phyloP scores from a whole-genome alignment of 345 rosid species.

The Isatis tinctoria region DNA sequence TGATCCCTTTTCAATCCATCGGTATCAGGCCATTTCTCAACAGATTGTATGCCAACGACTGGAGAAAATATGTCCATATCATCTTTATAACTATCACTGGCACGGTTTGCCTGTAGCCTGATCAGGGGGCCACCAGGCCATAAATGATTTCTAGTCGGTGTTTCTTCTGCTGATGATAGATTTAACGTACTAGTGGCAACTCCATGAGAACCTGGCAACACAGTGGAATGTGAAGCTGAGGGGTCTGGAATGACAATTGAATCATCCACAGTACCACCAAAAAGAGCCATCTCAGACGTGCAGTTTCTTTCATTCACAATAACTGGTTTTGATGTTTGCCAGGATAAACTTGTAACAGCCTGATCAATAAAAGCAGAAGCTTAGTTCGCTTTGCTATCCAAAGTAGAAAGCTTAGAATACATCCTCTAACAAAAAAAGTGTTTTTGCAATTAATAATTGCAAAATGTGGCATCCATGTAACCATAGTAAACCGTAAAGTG shows the following conservation, averaged over 20 bases:
- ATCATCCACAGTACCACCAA: conserved; percentile 85
- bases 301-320: conserved; percentile 73
- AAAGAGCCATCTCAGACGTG: conserved; percentile 80
- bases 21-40: conserved; percentile 69
- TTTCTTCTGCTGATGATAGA: conserved; percentile 54
- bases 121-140: conserved; percentile 69
- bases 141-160: conserved; percentile 59
- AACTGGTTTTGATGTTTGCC: conserved; percentile 96
- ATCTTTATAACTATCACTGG: conserved; percentile 65
- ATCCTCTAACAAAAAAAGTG: neutral
- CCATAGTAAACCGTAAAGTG: conserved; percentile 24
- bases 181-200: conserved; percentile 33
- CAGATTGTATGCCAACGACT: conserved; percentile 74
- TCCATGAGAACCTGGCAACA: conserved; percentile 49
- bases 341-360: conserved; percentile 95
- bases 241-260: conserved; percentile 97
- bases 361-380: conserved; percentile 25
- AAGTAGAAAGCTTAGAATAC: conserved; percentile 5
- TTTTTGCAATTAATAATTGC: neutral
- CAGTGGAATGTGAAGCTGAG: conserved; percentile 53
- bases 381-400: neutral
- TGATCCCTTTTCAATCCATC: conserved; percentile 56
- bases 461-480: conserved; percentile 6
- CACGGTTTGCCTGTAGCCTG: conserved; percentile 70
- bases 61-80: conserved; percentile 95